Percentiles rank a stretch among this genome's conserved stretches.
phyloP scores from a whole-genome alignment of 306 rosid genomes.

The Lathyrus tuberosus region DNA sequence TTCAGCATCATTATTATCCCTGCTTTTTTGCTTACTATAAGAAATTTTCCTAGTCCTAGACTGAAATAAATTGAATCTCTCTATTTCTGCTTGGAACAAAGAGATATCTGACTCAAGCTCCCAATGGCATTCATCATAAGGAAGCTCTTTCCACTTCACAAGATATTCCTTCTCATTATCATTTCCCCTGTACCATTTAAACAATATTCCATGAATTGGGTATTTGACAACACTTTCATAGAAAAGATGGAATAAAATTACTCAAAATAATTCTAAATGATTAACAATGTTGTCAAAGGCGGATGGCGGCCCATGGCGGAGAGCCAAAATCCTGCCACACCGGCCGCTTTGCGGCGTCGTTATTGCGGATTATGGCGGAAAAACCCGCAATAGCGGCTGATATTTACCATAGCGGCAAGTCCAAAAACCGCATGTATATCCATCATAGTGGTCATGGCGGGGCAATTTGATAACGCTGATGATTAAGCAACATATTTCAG shows the following conservation, averaged over 20 bases:
- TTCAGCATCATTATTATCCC: constrained; percentile 55
- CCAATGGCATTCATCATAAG: constrained; percentile 94
- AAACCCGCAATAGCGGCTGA: too few relatives aligned
- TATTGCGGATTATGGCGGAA: too few relatives aligned
- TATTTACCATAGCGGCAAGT: too few relatives aligned
- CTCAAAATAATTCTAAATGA: constrained; percentile 19
- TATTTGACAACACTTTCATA: constrained; percentile 1
- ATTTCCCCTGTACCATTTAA: constrained; percentile 61
- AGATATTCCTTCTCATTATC: constrained; percentile 78
- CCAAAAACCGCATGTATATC: too few relatives aligned
- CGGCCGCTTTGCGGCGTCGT: too few relatives aligned
- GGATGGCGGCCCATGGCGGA: too few relatives aligned
- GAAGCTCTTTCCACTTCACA: constrained; percentile 95
- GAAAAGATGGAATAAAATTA: constrained; percentile 11
- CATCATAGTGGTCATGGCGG: too few relatives aligned
- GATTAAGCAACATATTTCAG: constrained; percentile 26
- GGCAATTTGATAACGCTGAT: too few relatives aligned
- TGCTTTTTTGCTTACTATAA: constrained; percentile 60
- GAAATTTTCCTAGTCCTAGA: constrained; percentile 63
- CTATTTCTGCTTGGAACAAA: constrained; percentile 85
- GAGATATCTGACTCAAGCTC: constrained; percentile 83
- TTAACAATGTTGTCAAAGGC: too few relatives aligned
- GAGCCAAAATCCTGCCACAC: too few relatives aligned
- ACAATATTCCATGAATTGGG: constrained; percentile 32
- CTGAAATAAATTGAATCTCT: constrained; percentile 65